A percentile compares a stretch with the other conserved stretches of the same genome.
phyloP scores from a whole-genome alignment of 2,329 filamentous ascomycete genomes.

The Kalmusia sp. region DNA sequence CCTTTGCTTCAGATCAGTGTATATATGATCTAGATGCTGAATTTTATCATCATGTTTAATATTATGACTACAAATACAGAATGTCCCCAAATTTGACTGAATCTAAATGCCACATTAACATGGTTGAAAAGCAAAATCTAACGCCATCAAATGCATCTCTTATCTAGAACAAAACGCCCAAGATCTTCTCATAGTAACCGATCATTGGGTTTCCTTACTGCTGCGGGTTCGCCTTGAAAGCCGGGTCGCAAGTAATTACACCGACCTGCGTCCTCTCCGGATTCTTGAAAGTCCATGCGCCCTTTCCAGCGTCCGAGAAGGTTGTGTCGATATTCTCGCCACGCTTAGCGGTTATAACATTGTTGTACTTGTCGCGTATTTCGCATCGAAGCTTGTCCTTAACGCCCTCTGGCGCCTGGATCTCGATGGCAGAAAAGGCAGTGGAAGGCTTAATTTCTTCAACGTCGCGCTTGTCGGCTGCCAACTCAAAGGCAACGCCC shows the following conservation, averaged over 20 bases:
- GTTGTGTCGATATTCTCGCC: constrained; percentile 2
- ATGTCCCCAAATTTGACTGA: no score
- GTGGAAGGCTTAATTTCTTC: background rate
- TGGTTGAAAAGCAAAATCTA: no score
- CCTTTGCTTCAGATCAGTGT: no score
- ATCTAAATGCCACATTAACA: no score
- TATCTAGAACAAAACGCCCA: no score
- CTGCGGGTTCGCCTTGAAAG: constrained; percentile 6
- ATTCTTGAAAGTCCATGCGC: constrained; percentile 2
- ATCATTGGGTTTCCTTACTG: no score
- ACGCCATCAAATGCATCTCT: no score
- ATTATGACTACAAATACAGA: no score
- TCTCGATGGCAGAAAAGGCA: background rate
- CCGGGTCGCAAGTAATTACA: constrained; percentile 9
- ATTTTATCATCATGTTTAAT: no score
- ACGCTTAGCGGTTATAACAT: background rate
- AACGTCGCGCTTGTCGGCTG: constrained; percentile 3
- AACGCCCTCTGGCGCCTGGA: background rate
- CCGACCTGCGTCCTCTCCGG: constrained; percentile 1
- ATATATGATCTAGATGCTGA: no score
- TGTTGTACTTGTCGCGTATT: constrained; percentile 2
- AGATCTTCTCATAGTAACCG: no score
- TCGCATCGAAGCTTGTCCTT: constrained; percentile 7
- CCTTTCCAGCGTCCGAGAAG: constrained; percentile 8
- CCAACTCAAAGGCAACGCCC: background rate